Evolutionary conservation across 345 rosid genomes (phyloP), one percentile per base, ranked within the genome.

Genomic region (Ceriops zippeliana): DNA sequence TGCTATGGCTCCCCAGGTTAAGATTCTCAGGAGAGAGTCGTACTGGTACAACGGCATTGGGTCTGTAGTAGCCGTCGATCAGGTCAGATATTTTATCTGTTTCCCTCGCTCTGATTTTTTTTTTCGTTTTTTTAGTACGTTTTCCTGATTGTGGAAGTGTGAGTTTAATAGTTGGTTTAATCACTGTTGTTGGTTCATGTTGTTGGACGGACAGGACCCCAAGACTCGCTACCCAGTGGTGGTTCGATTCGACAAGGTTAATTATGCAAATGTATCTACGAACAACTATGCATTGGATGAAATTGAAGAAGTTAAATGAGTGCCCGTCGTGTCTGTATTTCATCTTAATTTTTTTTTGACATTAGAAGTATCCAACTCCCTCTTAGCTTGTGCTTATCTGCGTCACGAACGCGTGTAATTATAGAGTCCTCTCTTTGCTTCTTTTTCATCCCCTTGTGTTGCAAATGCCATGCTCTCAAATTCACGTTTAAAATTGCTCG

Each of bases 281-380:
- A 93, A 93, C 86, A 90, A 90, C 86, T 93, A 90, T 17, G 90
- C 97, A 26, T 75, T 93, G 93, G 97, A 90, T 70, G 98, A 90
- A 82, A 81, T 90, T 22, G 90, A 72, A 63, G 96, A 89, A 83
- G 87, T 85, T 35, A 76, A 87, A 87, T 83, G 83, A 84, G 61
- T 66, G 49, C 22, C 31, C 32, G 4, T 54, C 30, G 19, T 65
- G 56, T 31, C 31, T 57, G 5, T 54, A 26, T 42, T 54, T 22
- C 52, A 53, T 52, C 52, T 70, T 73, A 72, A 72, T 32, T 68
- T 81, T 28, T 70, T 72, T 70, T 72, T 22, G 65, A 65, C 65
- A 53, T 62, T 61, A 63, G 2, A 58, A 52, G 60, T 38, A 53
- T 63, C 59, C 59, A 47, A 47, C 47, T 61, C 65, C 62, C 66